Base-by-base conservation (phyloP, 1,139 yeast genomes). In the Lizanozyma gosingica region DNA sequence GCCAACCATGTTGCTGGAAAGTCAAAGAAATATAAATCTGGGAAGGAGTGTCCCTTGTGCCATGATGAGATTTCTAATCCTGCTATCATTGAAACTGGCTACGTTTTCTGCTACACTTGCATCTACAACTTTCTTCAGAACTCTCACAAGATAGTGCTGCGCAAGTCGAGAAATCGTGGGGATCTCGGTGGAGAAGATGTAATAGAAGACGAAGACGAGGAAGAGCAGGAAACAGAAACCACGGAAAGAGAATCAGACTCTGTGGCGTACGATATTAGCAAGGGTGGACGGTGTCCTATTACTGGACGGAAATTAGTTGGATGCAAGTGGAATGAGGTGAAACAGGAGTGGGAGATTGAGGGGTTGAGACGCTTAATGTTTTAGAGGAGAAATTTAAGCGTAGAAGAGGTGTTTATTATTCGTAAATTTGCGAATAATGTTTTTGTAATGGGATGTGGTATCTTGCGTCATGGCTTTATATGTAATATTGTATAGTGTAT, bases 41-140 rank as follows among this genome's bases (percentile, higher is more conserved):
- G 63, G 8, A 59, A 56, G 27, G 45, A 48, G 15, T 90, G 97
- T 57, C 88, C 94, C 0, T 57, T 90, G n/a, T 92, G 97, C 52
- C 63, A 73, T 27, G 63, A 76, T 9, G 68, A 62, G 15, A 73
- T 88, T 4, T 73, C 74, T 32, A 87, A 85, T 50, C 96, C 96
- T 2, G 88, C 96, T 0, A 76, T 84, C 4, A 77, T 90, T 36
- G 97, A 90, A 55, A 87, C 97, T 0, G 98, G 98, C 0, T 79
- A 80, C 47, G 95, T 88, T 0, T 85, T 84, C 50, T 90, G 96
- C 59, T 90, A 90, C 56, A 77, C 87, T 11, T 92, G 98, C 59
- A 87, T 90, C 16, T 78, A 78, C 54, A 74, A 76, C 41, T 76
- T 78, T 52, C 67, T 90, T 39, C 69, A 73, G 33, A 62, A 66